Evolutionary conservation across 2,329 filamentous ascomycete genomes (phyloP), one percentile per base, ranked within the genome.

Genomic region (Seiridium cupressi): DNA sequence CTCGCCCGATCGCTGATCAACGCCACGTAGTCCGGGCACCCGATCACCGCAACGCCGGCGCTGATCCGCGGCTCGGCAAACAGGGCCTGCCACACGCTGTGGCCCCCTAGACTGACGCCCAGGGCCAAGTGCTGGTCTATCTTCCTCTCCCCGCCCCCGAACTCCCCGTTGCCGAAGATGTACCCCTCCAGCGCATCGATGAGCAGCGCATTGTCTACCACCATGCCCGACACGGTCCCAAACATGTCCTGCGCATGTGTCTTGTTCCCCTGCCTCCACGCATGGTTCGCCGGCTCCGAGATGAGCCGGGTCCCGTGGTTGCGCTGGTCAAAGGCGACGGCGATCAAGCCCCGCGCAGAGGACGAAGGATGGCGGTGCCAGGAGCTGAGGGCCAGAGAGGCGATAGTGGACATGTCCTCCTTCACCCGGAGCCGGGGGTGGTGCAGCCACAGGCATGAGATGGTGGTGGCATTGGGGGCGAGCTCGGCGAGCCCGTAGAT

Each of bases 241-340:
- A 95, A 93, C 93, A 99, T 97, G 74, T 99, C 95, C 71, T 92
- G 87, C 0, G 93, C 94, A 77, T 98, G 95, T 5, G 81, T 84
- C 42, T 83, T 79, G 71, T 97, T 97, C 36, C 92, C 93, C 44
- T 85, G 76, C 48, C 85, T 84, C 94, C 93, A 98, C 3, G 89
- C 82, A 66, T 89, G 81, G 72, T 97, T 98, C 34, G 89, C 87
- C 18, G 81, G 66, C 6, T 84, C 77, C 67, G 89, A 82, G 2
- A 94, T 84, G 61, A 87, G 75, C 58, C 95, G 81, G 3, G 84
- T 83, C 34, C 95, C 95, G 75, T 98, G 95, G 74, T 98, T 98
- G 51, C 94, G 85, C 79, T 97, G 93, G 76, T 98, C 95, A 74
- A 97, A 96, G 2, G 89, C 85, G 10, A 93, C 84, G 2, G 91